Percentiles rank a stretch among this genome's conserved stretches.
These are phyloP conservation scores for Fonsecaea pugnacius DNA, from an alignment of 2,329 filamentous ascomycete genomes.

Conservation along the genomic window DNA sequence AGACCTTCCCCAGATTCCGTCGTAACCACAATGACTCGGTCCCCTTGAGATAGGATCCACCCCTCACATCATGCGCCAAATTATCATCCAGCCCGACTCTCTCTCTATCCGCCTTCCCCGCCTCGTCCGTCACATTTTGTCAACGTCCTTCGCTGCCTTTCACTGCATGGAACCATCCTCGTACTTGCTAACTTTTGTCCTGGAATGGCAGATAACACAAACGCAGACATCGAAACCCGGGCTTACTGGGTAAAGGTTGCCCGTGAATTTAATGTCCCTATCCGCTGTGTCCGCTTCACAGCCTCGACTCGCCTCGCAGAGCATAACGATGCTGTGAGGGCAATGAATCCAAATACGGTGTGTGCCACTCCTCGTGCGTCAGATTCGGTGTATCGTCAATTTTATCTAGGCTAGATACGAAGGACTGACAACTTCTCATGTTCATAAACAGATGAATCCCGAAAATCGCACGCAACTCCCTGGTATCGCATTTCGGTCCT, in stretches of 20 bases:
- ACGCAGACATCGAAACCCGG: constrained; percentile 77
- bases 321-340: constrained; percentile 86
- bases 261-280: constrained; percentile 69
- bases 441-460: constrained; percentile 69
- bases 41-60: not conserved
- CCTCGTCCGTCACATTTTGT: constrained; percentile 18
- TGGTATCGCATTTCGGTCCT: constrained; percentile 77
- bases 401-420: not conserved
- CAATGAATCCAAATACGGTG: constrained; percentile 56
- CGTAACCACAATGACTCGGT: not conserved
- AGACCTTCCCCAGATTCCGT: constrained; percentile 17
- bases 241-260: constrained; percentile 79
- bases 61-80: constrained; percentile 11
- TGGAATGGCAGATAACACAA: constrained; percentile 79
- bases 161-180: not conserved
- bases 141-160: not conserved
- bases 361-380: constrained; percentile 39
- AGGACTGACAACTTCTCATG: constrained; percentile 7
- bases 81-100: not conserved
- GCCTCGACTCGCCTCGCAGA: constrained; percentile 71
- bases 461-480: constrained; percentile 77
- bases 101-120: not conserved
- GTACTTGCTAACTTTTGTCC: constrained; percentile 11
- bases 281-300: constrained; percentile 85
- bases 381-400: not conserved